phyloP scores from a whole-genome alignment of 352 stramenopile species.

The Albugo candida region DNA sequence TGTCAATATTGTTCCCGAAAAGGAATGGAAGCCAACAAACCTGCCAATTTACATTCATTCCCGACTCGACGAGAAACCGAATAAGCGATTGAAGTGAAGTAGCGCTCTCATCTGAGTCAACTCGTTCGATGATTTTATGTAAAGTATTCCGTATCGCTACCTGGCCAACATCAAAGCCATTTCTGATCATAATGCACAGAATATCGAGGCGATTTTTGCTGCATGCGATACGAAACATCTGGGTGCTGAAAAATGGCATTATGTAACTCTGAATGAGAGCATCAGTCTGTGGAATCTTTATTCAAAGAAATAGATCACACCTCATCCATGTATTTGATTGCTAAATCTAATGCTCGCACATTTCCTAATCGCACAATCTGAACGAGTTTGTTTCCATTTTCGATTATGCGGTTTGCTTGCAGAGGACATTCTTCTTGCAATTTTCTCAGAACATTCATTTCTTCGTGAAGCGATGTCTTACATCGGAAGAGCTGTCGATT shows the following conservation, averaged over 20 bases:
- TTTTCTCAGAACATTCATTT: too few species aligned
- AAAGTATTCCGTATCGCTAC: conserved; percentile 30
- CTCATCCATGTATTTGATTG: too few species aligned
- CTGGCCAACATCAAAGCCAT: conserved; percentile 43
- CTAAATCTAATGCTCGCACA: too few species aligned
- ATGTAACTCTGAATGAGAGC: too few species aligned
- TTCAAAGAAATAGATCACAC: too few species aligned
- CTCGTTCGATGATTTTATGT: conserved; percentile 22
- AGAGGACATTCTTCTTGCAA: too few species aligned
- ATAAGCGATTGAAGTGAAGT: conserved; percentile 24
- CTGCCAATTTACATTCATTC: conserved; percentile 59
- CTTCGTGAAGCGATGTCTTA: too few species aligned
- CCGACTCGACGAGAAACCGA: conserved; percentile 34
- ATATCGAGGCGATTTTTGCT: conserved; percentile 22
- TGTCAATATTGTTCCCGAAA: conserved; percentile 1
- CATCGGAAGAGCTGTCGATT: too few species aligned
- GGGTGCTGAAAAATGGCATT: conserved; percentile 25
- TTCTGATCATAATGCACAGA: conserved; percentile 31
- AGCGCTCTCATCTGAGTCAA: conserved; percentile 12
- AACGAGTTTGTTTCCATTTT: too few species aligned
- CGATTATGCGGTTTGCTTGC: too few species aligned
- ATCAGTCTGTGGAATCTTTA: too few species aligned
- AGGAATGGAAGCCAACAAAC: conserved; percentile 8
- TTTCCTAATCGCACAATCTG: too few species aligned
- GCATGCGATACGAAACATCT: conserved; percentile 51